Base-by-base conservation (phyloP, 2,329 filamentous ascomycete species). In the Colletotrichum tofieldiae region DNA sequence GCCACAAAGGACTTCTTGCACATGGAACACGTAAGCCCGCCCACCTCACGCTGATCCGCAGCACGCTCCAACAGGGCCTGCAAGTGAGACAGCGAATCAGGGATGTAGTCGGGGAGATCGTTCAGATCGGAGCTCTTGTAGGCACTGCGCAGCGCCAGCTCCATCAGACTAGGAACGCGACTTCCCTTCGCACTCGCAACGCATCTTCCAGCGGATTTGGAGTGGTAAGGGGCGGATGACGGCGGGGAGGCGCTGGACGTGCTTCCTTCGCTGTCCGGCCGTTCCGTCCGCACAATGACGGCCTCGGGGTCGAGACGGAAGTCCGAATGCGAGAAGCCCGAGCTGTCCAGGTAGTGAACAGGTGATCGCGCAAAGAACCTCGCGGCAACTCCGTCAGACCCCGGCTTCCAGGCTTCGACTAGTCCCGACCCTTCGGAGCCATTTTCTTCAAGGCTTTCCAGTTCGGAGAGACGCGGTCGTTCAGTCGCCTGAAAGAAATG, bases 11-110 rank as follows among this genome's bases (percentile, higher is more conserved):
- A 77, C 37, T 85, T 84, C 32, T 79, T 75, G 76, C 91, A 92
- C 0, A 84, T 81, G 1, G 87, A 86, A 75, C 91, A 92, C 2
- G 77, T 76, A 37, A 86, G 76, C 1, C 87, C 86, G 5, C 89
- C 89, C 0, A 79, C 80, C 47, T 87, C 83, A 47, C 84, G 84
- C 72, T 86, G 84, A 5, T 76, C 73, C 0, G 79, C 76, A 4
- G 86, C 82, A 14, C 81, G 80, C 11, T 81, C 79, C 0, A 90
- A 77, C 0, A 85, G 77, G 6, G 77, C 77, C 5, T 79, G 76
- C 6, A 90, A 77, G 41, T 85, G 82, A 0, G 78, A 54, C 0
- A 85, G 80, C 16, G 82, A 81, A 3, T 83, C 80, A 0, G 86
- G 82, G 11, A 89, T 81, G 71, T 84, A 84, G 14, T 79, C 77